A percentile compares a stretch with the other conserved stretches of the same genome.
Evolutionary conservation across 2,329 filamentous ascomycete species (phyloP).

Genomic region (Purpureocillium takamizusanense): DNA sequence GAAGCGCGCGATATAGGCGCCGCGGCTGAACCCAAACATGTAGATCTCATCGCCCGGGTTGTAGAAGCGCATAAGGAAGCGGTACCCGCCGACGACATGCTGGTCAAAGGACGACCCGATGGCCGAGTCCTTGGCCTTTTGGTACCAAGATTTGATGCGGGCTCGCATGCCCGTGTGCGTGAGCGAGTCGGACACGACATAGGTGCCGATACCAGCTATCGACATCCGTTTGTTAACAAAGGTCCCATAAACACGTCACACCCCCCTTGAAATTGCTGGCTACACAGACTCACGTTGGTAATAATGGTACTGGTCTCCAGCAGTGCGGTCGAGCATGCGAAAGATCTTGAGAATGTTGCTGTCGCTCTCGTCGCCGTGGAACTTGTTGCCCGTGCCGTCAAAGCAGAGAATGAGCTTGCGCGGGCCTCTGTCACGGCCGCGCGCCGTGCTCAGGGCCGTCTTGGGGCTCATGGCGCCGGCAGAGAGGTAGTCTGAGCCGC

Average conservation of each 20-base stretch:
- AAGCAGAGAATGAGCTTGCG: constrained; percentile 52
- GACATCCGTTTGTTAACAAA: neutral
- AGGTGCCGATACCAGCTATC: constrained; percentile 64
- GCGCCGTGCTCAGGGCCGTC: constrained; percentile 6
- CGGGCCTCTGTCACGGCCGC: constrained; percentile 10
- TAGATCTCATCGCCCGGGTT: constrained; percentile 55
- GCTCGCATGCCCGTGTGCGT: constrained; percentile 47
- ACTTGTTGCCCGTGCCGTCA: constrained; percentile 56
- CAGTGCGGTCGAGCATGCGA: constrained; percentile 56
- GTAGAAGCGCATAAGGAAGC: constrained; percentile 69
- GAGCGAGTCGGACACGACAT: constrained; percentile 52
- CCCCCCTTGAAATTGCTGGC: neutral
- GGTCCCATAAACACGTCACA: neutral
- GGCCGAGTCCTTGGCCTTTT: constrained; percentile 70
- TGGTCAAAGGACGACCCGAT: constrained; percentile 73
- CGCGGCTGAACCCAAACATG: constrained; percentile 67
- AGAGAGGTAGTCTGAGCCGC: constrained; percentile 1
- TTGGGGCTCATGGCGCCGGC: constrained; percentile 4
- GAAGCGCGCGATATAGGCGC: constrained; percentile 65
- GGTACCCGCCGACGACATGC: constrained; percentile 77
- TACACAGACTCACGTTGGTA: constrained; percentile 43
- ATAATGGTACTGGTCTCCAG: constrained; percentile 53
- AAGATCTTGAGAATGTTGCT: constrained; percentile 64
- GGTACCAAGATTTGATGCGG: constrained; percentile 56
- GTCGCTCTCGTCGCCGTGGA: constrained; percentile 52